Conservation (phyloP, 192 early-diverging fungal genomes). For the Rhizoclosmatium sp. region DNA sequence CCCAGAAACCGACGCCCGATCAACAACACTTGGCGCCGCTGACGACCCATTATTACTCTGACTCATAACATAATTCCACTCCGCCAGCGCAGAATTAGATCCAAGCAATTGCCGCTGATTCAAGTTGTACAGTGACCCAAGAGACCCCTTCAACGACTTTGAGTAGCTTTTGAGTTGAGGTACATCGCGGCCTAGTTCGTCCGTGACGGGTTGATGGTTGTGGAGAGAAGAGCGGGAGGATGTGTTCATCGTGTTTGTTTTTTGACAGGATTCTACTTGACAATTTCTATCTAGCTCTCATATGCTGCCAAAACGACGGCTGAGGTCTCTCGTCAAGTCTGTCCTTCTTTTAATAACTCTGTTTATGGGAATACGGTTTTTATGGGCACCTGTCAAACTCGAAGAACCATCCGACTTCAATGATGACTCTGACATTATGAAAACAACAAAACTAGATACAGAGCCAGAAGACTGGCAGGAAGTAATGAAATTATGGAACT, state of each 20-base stretch:
- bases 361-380: not conserved
- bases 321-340: no score
- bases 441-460: not conserved
- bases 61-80: constrained; percentile 30
- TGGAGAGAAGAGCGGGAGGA: constrained; percentile 15
- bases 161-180: not conserved
- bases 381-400: not conserved
- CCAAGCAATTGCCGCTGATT: constrained; percentile 1
- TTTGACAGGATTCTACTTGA: constrained; percentile 1
- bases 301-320: no score
- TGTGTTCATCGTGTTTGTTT: not conserved
- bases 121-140: constrained; percentile 13
- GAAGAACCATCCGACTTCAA: not conserved
- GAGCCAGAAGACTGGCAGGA: no score
- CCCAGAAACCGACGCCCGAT: constrained; percentile 24
- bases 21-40: constrained; percentile 3
- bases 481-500: no score
- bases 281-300: no score
- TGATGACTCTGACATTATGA: not conserved
- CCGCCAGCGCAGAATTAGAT: not conserved
- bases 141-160: constrained; percentile 15
- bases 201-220: not conserved
- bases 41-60: not conserved
- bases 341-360: no score
- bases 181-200: not conserved